phyloP scores from a whole-genome alignment of 2,329 filamentous ascomycete genomes.

The Huntiella decipiens region DNA sequence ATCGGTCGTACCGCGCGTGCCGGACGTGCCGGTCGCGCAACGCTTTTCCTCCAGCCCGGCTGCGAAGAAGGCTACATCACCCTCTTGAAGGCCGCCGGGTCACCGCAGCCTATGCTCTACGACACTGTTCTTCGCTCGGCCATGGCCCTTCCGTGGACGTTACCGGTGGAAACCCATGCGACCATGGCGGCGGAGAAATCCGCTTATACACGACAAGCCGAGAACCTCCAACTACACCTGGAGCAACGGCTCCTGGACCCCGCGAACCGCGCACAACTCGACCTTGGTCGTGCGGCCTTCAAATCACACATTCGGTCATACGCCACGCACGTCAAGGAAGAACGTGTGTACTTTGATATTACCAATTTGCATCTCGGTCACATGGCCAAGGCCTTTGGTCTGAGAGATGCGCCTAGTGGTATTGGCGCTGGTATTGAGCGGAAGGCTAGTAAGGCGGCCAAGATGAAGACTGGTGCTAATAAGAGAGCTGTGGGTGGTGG shows the following conservation, averaged over 20 bases:
- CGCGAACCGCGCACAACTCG: slow-evolving; percentile 44
- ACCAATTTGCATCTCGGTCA: slow-evolving; percentile 81
- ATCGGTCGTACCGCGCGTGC: slow-evolving; percentile 90
- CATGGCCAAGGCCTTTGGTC: slow-evolving; percentile 77
- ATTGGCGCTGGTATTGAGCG: slow-evolving; percentile 44
- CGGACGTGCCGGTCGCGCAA: slow-evolving; percentile 67
- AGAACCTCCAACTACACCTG: slow-evolving; percentile 38
- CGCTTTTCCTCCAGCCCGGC: slow-evolving; percentile 79
- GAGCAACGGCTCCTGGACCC: slow-evolving; percentile 37
- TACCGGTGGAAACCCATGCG: slow-evolving; percentile 51
- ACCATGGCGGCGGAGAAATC: slow-evolving; percentile 21
- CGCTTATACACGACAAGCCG: slow-evolving; percentile 31
- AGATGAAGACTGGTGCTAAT: slow-evolving; percentile 13
- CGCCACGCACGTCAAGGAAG: slow-evolving; percentile 74
- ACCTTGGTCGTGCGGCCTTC: slow-evolving; percentile 68
- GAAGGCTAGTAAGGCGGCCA: slow-evolving; percentile 22
- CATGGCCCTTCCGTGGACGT: slow-evolving; percentile 38
- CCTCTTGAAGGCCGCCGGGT: slow-evolving; percentile 37
- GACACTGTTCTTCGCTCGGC: slow-evolving; percentile 45
- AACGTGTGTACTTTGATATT: slow-evolving; percentile 79
- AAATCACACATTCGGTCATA: slow-evolving; percentile 89
- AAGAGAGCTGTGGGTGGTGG: slow-evolving; percentile 12
- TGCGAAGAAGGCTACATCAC: slow-evolving; percentile 81
- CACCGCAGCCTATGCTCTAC: slow-evolving; percentile 31
- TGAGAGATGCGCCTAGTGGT: slow-evolving; percentile 72